phyloP scores from a whole-genome alignment of 1,139 yeast species.

The Hyphopichia fennica region DNA sequence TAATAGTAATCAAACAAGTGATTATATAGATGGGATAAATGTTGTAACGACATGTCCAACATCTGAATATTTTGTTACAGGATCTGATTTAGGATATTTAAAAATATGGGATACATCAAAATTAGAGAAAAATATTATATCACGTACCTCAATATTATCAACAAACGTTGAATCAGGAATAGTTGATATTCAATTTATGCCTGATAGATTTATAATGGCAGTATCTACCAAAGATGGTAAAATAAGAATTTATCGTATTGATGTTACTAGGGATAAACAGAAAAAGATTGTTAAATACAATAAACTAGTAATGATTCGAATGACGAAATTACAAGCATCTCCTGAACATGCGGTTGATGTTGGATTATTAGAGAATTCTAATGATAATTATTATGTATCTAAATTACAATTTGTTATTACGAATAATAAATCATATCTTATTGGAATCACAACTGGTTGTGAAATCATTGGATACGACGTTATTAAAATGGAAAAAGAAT shows the following conservation, averaged over 20 bases:
- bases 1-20: conserved; percentile 21
- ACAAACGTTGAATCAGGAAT: conserved; percentile 50
- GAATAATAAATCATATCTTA: conserved; percentile 25
- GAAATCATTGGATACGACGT: conserved; percentile 59
- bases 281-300: conserved; percentile 32
- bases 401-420: conserved; percentile 36
- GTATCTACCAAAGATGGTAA: conserved; percentile 68
- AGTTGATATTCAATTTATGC: conserved; percentile 52
- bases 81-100: conserved; percentile 70
- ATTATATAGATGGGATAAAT: conserved; percentile 42
- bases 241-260: conserved; percentile 58
- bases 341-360: neutral
- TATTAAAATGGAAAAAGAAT: conserved; percentile 50
- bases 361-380: neutral
- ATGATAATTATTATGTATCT: conserved; percentile 39
- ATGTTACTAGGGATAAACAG: conserved; percentile 39
- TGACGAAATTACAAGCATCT: conserved; percentile 10
- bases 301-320: conserved; percentile 43
- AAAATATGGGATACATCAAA: conserved; percentile 77
- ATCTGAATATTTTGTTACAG: conserved; percentile 70
- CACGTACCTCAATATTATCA: conserved; percentile 52
- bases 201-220: conserved; percentile 63
- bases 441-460: conserved; percentile 55
- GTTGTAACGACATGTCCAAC: conserved; percentile 62
- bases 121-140: conserved; percentile 64